These are phyloP conservation scores for Ilex aquifolium DNA, from an alignment of 257 asterid genomes.

Conservation along the genomic window DNA sequence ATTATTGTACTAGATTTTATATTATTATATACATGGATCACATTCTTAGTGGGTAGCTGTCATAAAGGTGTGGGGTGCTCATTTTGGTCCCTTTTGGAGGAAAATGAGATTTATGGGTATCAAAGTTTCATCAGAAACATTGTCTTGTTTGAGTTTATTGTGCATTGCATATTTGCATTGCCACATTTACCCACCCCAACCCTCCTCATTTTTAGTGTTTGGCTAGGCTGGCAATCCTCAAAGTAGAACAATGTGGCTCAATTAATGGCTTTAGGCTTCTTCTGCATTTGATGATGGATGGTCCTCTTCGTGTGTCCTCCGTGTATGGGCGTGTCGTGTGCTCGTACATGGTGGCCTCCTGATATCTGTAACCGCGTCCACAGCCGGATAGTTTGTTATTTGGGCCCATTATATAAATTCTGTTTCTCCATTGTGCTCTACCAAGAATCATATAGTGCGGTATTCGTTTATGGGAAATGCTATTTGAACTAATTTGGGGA, in stretches of 20 bases:
- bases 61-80: slow-evolving; percentile 42
- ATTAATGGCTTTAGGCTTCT: slow-evolving; percentile 14
- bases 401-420: too few species aligned
- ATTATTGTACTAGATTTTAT: slow-evolving; percentile 32
- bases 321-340: background rate
- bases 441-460: too few species aligned
- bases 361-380: too few species aligned
- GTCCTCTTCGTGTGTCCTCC: background rate
- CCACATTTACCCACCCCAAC: slow-evolving; percentile 33
- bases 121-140: slow-evolving; percentile 32
- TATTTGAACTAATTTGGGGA: too few species aligned
- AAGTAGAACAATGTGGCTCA: slow-evolving; percentile 17
- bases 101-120: slow-evolving; percentile 13
- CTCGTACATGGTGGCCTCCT: too few species aligned
- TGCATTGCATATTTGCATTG: slow-evolving; percentile 12
- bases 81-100: slow-evolving; percentile 33
- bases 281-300: background rate
- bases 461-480: too few species aligned
- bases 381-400: too few species aligned
- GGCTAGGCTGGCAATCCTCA: slow-evolving; percentile 48
- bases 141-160: slow-evolving; percentile 32
- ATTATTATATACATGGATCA: slow-evolving; percentile 31
- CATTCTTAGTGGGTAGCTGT: slow-evolving; percentile 42
- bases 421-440: too few species aligned
- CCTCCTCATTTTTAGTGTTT: slow-evolving; percentile 27